Conservation (phyloP, 2,329 filamentous ascomycete genomes). For the Eutypella sp. region DNA sequence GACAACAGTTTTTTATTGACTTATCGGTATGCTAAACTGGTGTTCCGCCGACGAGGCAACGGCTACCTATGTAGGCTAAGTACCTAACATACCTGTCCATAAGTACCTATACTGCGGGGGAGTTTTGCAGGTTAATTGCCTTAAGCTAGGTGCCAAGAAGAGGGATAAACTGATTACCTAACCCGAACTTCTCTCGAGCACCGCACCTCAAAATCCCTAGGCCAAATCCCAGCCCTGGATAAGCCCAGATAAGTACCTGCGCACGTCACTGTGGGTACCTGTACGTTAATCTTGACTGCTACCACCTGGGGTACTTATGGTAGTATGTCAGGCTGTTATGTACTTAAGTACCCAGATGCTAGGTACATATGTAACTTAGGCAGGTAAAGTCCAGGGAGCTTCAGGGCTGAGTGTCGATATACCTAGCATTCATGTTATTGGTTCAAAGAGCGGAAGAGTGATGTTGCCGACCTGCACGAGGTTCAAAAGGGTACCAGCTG, state of each 20-base stretch:
- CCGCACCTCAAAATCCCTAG: no score
- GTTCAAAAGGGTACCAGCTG: not conserved
- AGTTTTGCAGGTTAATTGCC: no score
- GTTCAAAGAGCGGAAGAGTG: not conserved
- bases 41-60: not conserved
- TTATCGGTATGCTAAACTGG: not conserved
- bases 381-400: no score
- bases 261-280: not conserved
- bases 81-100: not conserved
- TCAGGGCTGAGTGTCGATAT: no score
- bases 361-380: no score
- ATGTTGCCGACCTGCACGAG: constrained; percentile 1
- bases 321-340: not conserved
- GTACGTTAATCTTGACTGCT: not conserved
- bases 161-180: no score
- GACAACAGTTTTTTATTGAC: constrained; percentile 1
- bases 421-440: not conserved
- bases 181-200: no score
- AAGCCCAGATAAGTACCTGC: no score
- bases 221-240: no score
- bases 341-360: no score
- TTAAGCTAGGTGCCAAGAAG: not conserved
- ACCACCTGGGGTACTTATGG: not conserved
- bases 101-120: not conserved
- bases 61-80: not conserved